These are phyloP conservation scores for Haplosporangium gracile DNA, from an alignment of 192 early-diverging fungal species.

Conservation along the genomic window DNA sequence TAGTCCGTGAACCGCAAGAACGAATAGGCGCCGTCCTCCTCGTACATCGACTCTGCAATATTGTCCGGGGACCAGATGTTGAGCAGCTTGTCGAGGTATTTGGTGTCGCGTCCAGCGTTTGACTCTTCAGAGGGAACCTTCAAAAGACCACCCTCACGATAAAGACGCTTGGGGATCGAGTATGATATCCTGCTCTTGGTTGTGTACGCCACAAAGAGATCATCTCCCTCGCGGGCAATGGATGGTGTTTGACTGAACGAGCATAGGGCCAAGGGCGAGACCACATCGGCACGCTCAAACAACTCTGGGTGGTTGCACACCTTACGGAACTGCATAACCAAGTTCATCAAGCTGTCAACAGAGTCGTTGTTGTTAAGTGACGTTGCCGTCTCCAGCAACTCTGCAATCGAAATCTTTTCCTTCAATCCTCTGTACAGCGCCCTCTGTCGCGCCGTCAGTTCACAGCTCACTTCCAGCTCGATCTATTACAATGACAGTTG, in stretches of 20 bases:
- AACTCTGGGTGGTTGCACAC: constrained; percentile 92
- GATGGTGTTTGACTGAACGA: constrained; percentile 70
- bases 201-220: constrained; percentile 70
- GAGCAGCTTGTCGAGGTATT: constrained; percentile 61
- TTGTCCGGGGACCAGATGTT: constrained; percentile 72
- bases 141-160: constrained; percentile 73
- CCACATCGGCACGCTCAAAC: constrained; percentile 89
- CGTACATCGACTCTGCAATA: constrained; percentile 64
- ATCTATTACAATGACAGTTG: constrained; percentile 60
- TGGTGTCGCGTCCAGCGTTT: constrained; percentile 58
- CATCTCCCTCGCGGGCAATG: constrained; percentile 72
- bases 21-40: constrained; percentile 61
- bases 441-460: constrained; percentile 80
- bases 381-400: constrained; percentile 78
- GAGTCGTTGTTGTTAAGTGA: constrained; percentile 76
- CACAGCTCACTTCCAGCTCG: constrained; percentile 84
- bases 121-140: constrained; percentile 54
- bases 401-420: constrained; percentile 83
- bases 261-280: constrained; percentile 75
- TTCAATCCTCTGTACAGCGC: constrained; percentile 80
- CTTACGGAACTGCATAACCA: constrained; percentile 96
- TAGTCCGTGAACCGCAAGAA: constrained; percentile 69
- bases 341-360: constrained; percentile 89
- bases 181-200: constrained; percentile 73
- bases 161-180: constrained; percentile 75